phyloP scores from a whole-genome alignment of 352 stramenopile species.

The Pythium rhizo-oryzae region DNA sequence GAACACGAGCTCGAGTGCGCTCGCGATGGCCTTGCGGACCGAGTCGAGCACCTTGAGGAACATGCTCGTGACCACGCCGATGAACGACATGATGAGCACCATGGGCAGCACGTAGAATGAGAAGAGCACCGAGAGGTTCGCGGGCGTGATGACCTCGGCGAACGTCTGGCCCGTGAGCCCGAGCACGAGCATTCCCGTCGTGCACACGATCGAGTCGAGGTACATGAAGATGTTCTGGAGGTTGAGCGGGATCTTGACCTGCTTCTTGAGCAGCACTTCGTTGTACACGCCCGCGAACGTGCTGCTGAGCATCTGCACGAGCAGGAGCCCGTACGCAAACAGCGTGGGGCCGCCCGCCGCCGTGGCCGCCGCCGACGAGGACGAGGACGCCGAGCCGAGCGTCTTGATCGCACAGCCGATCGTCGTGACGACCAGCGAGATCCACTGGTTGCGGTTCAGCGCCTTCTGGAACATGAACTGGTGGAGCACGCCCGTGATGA shows the following conservation, averaged over 20 bases:
- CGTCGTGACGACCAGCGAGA: constrained; percentile 69
- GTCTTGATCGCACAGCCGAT: constrained; percentile 82
- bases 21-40: constrained; percentile 80
- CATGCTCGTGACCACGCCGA: constrained; percentile 80
- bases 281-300: constrained; percentile 87
- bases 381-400: constrained; percentile 35
- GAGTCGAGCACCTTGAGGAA: constrained; percentile 85
- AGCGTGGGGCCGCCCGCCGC: constrained; percentile 28
- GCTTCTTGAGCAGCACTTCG: constrained; percentile 81
- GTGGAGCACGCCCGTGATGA: constrained; percentile 76
- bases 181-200: constrained; percentile 61
- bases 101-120: constrained; percentile 75
- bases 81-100: constrained; percentile 85
- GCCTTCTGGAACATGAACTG: constrained; percentile 77
- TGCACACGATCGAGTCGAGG: constrained; percentile 78
- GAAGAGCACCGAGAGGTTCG: constrained; percentile 64
- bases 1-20: constrained; percentile 74
- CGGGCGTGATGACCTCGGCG: constrained; percentile 45
- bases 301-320: constrained; percentile 80
- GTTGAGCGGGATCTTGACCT: constrained; percentile 68
- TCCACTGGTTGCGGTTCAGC: constrained; percentile 81
- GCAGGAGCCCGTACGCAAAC: constrained; percentile 58
- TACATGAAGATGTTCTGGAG: constrained; percentile 90
- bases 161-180: constrained; percentile 75
- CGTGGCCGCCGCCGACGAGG: background rate